Evolutionary conservation across 2,329 filamentous ascomycete species (phyloP).

Genomic region (Paracamarosporium sp.): DNA sequence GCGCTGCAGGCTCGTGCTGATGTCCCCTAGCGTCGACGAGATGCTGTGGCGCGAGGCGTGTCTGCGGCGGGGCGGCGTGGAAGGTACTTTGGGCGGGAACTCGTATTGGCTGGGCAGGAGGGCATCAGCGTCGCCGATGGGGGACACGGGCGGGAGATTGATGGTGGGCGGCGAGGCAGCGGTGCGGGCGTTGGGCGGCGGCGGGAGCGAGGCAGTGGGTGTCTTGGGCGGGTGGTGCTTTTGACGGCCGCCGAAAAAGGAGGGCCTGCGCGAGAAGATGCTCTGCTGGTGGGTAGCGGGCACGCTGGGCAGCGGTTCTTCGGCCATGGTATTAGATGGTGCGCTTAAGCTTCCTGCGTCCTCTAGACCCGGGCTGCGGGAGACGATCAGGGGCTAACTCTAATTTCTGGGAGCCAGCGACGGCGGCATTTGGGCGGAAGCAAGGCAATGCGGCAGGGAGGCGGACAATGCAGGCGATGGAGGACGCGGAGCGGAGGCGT

Average conservation of each 20-base stretch:
- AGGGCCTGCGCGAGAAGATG: slow-evolving; percentile 41
- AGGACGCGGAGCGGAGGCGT: background rate
- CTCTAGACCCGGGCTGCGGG: slow-evolving; percentile 7
- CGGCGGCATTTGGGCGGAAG: background rate
- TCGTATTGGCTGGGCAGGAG: slow-evolving; percentile 29
- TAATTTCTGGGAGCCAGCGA: background rate
- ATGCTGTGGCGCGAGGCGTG: slow-evolving; percentile 41
- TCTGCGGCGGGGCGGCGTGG: slow-evolving; percentile 36
- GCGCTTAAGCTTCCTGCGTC: slow-evolving; percentile 1
- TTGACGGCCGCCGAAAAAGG: slow-evolving; percentile 36
- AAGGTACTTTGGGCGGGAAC: slow-evolving; percentile 19
- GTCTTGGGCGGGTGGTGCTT: slow-evolving; percentile 19
- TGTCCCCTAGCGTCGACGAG: slow-evolving; percentile 44
- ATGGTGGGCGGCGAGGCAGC: slow-evolving; percentile 14
- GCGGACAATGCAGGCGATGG: background rate
- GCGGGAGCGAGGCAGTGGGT: slow-evolving; percentile 11
- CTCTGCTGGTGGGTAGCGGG: slow-evolving; percentile 1
- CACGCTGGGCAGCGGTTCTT: background rate
- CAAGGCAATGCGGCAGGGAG: background rate
- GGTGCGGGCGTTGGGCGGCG: slow-evolving; percentile 10
- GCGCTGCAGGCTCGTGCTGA: slow-evolving; percentile 47
- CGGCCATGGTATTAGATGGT: slow-evolving; percentile 2
- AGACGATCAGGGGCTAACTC: slow-evolving; percentile 24
- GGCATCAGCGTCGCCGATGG: slow-evolving; percentile 10
- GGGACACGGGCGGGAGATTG: slow-evolving; percentile 7